Percentiles rank a stretch among this genome's conserved stretches.
Evolutionary conservation across 164 flowering plant species (phyloP).

Genomic region (Sextonia rubra): DNA sequence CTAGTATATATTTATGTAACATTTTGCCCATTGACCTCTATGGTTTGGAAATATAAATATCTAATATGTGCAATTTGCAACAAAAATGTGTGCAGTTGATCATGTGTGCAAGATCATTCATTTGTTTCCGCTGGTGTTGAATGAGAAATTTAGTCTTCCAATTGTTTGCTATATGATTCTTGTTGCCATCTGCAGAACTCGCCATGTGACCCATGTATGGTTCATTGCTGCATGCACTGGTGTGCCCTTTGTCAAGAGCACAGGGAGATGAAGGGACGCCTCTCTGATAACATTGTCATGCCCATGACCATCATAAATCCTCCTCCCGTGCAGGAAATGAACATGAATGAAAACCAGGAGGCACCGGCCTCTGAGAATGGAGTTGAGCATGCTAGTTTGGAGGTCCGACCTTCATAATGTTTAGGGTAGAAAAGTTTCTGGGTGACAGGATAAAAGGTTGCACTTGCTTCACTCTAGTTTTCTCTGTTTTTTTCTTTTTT

Average conservation of each 20-base stretch:
- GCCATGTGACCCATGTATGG: constrained; percentile 94
- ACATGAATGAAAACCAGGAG: constrained; percentile 27
- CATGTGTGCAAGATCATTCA: neutral
- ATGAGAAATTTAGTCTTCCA: neutral
- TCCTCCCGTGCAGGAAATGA: constrained; percentile 93
- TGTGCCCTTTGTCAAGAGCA: constrained; percentile 98
- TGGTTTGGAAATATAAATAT: too few relatives aligned
- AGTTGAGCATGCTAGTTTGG: constrained; percentile 30
- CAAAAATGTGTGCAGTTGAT: too few relatives aligned
- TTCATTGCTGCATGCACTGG: constrained; percentile 93
- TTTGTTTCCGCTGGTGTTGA: neutral
- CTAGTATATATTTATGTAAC: too few relatives aligned
- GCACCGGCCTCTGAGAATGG: constrained; percentile 28
- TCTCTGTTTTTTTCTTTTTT: too few relatives aligned
- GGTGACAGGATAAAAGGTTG: neutral
- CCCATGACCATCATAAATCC: constrained; percentile 88
- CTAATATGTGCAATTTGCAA: too few relatives aligned
- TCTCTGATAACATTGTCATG: constrained; percentile 59
- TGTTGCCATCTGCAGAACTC: constrained; percentile 56
- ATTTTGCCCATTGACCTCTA: too few relatives aligned
- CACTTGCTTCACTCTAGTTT: neutral
- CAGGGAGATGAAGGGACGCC: constrained; percentile 87
- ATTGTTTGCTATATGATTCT: neutral
- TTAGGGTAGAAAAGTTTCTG: neutral
- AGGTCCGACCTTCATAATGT: constrained; percentile 48